phyloP scores from a whole-genome alignment of 306 rosid species.

The Chamaecrista fasciculata region DNA sequence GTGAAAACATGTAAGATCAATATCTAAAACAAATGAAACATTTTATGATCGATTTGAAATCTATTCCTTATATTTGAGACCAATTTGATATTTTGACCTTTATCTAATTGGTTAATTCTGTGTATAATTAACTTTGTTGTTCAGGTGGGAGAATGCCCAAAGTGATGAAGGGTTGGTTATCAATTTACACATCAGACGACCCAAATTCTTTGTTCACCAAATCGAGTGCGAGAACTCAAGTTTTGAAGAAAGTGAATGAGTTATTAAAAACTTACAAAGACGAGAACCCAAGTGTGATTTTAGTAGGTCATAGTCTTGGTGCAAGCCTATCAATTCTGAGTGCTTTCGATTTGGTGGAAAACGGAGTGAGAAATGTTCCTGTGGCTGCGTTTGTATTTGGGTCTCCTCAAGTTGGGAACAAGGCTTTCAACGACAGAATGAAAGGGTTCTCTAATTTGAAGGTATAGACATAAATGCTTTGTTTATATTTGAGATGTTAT shows the following conservation, averaged over 20 bases:
- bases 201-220: constrained; percentile 47
- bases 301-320: constrained; percentile 1
- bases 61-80: too few species aligned
- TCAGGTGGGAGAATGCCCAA: constrained; percentile 39
- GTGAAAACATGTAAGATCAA: too few species aligned
- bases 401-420: constrained; percentile 48
- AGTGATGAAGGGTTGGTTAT: constrained; percentile 70
- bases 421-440: constrained; percentile 36
- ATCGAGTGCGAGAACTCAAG: constrained; percentile 48
- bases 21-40: too few species aligned
- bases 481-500: too few species aligned
- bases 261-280: constrained; percentile 8
- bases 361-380: neutral
- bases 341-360: constrained; percentile 15
- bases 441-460: constrained; percentile 31
- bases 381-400: constrained; percentile 43
- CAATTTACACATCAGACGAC: constrained; percentile 51
- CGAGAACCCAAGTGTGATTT: neutral
- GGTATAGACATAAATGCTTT: too few species aligned
- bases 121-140: too few species aligned
- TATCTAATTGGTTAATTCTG: too few species aligned
- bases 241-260: constrained; percentile 30
- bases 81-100: too few species aligned
- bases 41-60: too few species aligned
- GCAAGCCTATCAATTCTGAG: constrained; percentile 7